Conservation (phyloP, 768 basidiomycete genomes). For the Mycena metata region DNA sequence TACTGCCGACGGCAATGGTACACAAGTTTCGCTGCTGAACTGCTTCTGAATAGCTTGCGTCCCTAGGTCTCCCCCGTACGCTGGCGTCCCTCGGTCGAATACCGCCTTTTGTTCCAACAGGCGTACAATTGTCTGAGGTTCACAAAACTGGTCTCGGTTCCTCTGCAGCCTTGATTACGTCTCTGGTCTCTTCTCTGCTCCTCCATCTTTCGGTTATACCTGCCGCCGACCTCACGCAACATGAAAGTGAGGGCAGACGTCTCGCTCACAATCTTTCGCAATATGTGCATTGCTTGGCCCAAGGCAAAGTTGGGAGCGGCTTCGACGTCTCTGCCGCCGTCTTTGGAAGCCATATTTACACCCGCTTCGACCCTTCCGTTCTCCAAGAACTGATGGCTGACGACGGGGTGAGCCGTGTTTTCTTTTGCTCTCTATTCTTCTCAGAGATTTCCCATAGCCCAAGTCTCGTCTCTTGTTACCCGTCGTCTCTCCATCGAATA, state of each 20-base stretch:
- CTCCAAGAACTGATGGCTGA: slow-evolving; percentile 76
- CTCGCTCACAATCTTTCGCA: slow-evolving; percentile 95
- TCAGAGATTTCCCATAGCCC: slow-evolving; percentile 29
- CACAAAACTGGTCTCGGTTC: slow-evolving; percentile 99
- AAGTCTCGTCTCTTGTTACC: slow-evolving; percentile 57
- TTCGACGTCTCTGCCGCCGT: slow-evolving; percentile 97
- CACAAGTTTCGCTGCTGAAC: neutral
- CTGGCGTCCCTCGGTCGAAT: slow-evolving; percentile 75
- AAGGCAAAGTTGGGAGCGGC: slow-evolving; percentile 98
- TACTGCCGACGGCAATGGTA: slow-evolving; percentile 42
- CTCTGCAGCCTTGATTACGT: slow-evolving; percentile 96
- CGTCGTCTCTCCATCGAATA: slow-evolving; percentile 73
- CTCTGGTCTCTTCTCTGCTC: slow-evolving; percentile 88
- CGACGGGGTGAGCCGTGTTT: slow-evolving; percentile 53
- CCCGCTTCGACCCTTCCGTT: slow-evolving; percentile 83
- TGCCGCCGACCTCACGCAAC: slow-evolving; percentile 58
- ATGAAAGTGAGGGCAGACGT: slow-evolving; percentile 61
- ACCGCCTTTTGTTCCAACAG: slow-evolving; percentile 81
- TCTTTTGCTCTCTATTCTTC: neutral
- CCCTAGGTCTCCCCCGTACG: slow-evolving; percentile 71
- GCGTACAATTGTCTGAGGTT: slow-evolving; percentile 80
- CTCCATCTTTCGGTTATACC: slow-evolving; percentile 79
- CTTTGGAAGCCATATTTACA: slow-evolving; percentile 95
- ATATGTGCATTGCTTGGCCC: slow-evolving; percentile 94
- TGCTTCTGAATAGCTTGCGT: slow-evolving; percentile 65